Percentiles rank a stretch among this genome's conserved stretches.
Evolutionary conservation across 108 stramenopile genomes (phyloP).

Genomic region (Craspedostauros australis): DNA sequence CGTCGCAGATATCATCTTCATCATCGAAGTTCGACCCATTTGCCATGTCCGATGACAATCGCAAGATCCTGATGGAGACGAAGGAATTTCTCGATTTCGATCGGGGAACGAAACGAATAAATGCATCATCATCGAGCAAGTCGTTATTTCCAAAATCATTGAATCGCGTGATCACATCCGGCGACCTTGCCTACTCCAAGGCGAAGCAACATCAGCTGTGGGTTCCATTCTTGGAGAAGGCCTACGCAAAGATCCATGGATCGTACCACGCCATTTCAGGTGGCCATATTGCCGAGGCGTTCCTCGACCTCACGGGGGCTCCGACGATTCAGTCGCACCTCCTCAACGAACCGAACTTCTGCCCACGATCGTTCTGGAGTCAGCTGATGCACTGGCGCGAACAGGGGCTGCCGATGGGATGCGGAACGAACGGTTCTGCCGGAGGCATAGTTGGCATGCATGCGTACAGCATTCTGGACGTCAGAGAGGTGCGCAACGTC

Average conservation of each 20-base stretch:
- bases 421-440: slow-evolving; percentile 44
- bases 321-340: slow-evolving; percentile 46
- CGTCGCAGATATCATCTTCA: no score
- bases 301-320: slow-evolving; percentile 80
- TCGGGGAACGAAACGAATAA: slow-evolving; percentile 5
- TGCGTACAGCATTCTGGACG: slow-evolving; percentile 92
- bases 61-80: slow-evolving; percentile 27
- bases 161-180: not conserved
- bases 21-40: no score
- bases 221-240: slow-evolving; percentile 95
- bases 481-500: slow-evolving; percentile 67
- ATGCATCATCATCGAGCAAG: slow-evolving; percentile 25
- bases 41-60: slow-evolving; percentile 37
- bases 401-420: slow-evolving; percentile 67
- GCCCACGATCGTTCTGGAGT: slow-evolving; percentile 52
- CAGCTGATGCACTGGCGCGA: slow-evolving; percentile 39
- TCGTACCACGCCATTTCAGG: no score
- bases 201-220: slow-evolving; percentile 77
- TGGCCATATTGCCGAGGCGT: slow-evolving; percentile 81
- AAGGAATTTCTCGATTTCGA: slow-evolving; percentile 39
- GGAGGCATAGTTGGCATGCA: slow-evolving; percentile 84
- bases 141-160: slow-evolving; percentile 11
- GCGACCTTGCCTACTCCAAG: slow-evolving; percentile 69
- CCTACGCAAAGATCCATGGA: slow-evolving; percentile 90
- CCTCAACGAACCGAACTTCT: slow-evolving; percentile 21